Base-by-base conservation (phyloP, 805 yeast species). In the Starmerella etchellsii region DNA sequence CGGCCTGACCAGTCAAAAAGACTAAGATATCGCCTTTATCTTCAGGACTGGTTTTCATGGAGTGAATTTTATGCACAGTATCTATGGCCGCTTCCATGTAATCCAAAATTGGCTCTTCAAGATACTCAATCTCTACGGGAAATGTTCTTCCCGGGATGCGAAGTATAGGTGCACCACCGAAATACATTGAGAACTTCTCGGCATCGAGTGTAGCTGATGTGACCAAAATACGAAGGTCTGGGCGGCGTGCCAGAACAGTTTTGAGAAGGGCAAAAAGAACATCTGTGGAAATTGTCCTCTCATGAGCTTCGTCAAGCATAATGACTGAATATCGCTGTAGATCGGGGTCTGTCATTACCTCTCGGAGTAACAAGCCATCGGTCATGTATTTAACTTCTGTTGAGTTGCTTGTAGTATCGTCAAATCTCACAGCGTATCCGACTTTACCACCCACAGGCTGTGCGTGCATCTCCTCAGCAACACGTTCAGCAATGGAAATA, bases 291-390 rank as follows among this genome's bases (percentile, higher is more conserved):
- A 88, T 65, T 0, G 97, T 91, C 2, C 48, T 40, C 24, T 91
- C 98, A 57, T 91, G 98, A 0, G 98, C 98, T 60, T 88, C 98
- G 61, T 88, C 98, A 36, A 88, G 78, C 80, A 88, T 85, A 41
- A 88, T 67, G 1, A 81, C 94, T 1, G 91, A 73, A 55, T 87
- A 88, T 37, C 51, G 54, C 14, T 48, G 60, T 31, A 87, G 60
- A 32, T 73, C 73, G 0, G 93, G 82, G 56, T 87, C 96, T 1
- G 70, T 65, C 26, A 87, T 61, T 49, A 83, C 78, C 60, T 91
- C 98, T 43, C 95, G 63, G 26, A 87, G 65, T 18, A 91, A 67
- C 84, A 85, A 82, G 69, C 98, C 98, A 59, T 91, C 98, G 0
- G 98, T 91, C 73, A 87, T 72, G 60, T 91, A 91, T 63, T 88